A percentile compares a stretch with the other conserved stretches of the same genome.
phyloP scores from a whole-genome alignment of 1,284 basidiomycete genomes.

The Rugosomyces carneus region DNA sequence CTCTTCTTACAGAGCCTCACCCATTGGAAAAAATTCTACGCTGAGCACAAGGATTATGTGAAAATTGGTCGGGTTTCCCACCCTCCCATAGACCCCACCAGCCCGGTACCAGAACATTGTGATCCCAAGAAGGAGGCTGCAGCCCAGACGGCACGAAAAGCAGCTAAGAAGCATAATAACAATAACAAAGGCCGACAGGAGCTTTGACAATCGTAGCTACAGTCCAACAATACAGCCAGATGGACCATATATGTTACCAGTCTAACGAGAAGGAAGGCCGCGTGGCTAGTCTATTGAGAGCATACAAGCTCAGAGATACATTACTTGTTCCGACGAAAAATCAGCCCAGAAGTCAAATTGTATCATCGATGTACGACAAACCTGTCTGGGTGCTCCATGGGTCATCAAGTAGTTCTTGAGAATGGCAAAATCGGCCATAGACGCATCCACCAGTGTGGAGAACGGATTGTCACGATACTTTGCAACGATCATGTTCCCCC shows the following conservation, averaged over 20 bases:
- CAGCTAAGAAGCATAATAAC: conserved; percentile 14
- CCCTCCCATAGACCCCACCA: conserved; percentile 70
- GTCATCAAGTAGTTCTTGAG: conserved; percentile 71
- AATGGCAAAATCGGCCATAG: conserved; percentile 76
- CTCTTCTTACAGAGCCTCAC: conserved; percentile 51
- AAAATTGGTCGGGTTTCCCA: conserved; percentile 75
- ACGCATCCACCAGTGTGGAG: conserved; percentile 60
- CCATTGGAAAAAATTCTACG: conserved; percentile 89
- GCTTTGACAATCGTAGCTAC: conserved; percentile 11
- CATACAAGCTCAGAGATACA: background rate
- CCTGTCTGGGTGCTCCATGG: conserved; percentile 43
- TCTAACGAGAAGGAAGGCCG: background rate
- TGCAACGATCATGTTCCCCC: conserved; percentile 69
- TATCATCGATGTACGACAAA: conserved; percentile 11
- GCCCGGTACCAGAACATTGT: conserved; percentile 78
- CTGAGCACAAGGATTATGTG: conserved; percentile 69
- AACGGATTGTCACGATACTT: conserved; percentile 69
- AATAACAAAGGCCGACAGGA: conserved; percentile 9
- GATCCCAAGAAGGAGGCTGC: conserved; percentile 48
- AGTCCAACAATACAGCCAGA: conserved; percentile 11
- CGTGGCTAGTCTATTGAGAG: background rate
- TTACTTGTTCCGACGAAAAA: background rate
- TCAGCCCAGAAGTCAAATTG: background rate
- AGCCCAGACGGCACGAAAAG: conserved; percentile 20
- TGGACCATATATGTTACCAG: background rate